Evolutionary conservation across 2,329 filamentous ascomycete species (phyloP).

Genomic region (Podosphaera xanthii): DNA sequence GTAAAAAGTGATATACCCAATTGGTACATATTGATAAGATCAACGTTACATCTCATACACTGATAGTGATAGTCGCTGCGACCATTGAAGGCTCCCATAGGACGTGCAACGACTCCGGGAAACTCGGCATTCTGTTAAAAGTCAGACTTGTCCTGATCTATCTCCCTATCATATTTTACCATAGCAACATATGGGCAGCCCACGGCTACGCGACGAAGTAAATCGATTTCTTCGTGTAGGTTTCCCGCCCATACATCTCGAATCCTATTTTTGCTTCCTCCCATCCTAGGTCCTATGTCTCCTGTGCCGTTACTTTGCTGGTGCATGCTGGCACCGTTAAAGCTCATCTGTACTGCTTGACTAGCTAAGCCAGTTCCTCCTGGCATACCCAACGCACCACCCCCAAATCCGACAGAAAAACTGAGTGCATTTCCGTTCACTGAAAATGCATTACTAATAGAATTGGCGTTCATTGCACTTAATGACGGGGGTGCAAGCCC

Average conservation of each 20-base stretch:
- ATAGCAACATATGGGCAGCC: constrained; percentile 93
- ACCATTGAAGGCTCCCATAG: constrained; percentile 81
- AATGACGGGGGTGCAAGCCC: constrained; percentile 33
- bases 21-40: constrained; percentile 92
- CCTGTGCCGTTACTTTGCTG: constrained; percentile 31
- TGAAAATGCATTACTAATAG: constrained; percentile 44
- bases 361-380: constrained; percentile 53
- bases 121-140: constrained; percentile 72
- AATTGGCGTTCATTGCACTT: constrained; percentile 40
- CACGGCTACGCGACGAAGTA: constrained; percentile 61
- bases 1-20: constrained; percentile 88
- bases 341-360: constrained; percentile 72
- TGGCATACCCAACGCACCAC: constrained; percentile 27
- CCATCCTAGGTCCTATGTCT: constrained; percentile 29
- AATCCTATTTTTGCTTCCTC: constrained; percentile 54
- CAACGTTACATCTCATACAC: constrained; percentile 88
- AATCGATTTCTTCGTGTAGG: constrained; percentile 70
- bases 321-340: constrained; percentile 46
- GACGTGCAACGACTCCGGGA: constrained; percentile 85
- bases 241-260: constrained; percentile 92
- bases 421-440: constrained; percentile 28
- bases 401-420: constrained; percentile 31
- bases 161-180: constrained; percentile 32
- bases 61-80: constrained; percentile 99
- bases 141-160: constrained; percentile 7